Evolutionary conservation across 1,139 yeast genomes (phyloP).

Genomic region (Williopsis jadinii): DNA sequence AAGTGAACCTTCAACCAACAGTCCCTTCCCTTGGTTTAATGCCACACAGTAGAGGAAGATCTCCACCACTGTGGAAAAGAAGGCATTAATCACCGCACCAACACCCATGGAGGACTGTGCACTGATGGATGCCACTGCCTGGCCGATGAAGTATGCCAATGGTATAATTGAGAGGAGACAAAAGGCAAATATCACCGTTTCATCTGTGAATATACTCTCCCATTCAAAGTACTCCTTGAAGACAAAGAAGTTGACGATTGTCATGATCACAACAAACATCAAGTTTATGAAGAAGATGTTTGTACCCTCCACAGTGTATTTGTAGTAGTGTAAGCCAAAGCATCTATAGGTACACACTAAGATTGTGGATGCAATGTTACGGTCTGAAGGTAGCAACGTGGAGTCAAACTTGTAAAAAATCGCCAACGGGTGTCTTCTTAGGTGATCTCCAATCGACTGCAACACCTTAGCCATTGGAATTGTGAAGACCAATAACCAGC

Average conservation of each 20-base stretch:
- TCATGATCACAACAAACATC: slow-evolving; percentile 71
- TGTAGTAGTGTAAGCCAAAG: slow-evolving; percentile 86
- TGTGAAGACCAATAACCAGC: slow-evolving; percentile 84
- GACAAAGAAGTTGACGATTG: slow-evolving; percentile 70
- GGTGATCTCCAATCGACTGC: slow-evolving; percentile 63
- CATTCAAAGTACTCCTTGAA: slow-evolving; percentile 46
- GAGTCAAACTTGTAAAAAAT: slow-evolving; percentile 57
- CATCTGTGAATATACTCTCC: slow-evolving; percentile 49
- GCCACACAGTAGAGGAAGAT: slow-evolving; percentile 92
- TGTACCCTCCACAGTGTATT: slow-evolving; percentile 94
- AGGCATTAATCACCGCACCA: slow-evolving; percentile 97
- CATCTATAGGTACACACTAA: slow-evolving; percentile 84
- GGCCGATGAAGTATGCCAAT: slow-evolving; percentile 94
- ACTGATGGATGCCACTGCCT: slow-evolving; percentile 96
- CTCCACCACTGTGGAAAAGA: slow-evolving; percentile 93
- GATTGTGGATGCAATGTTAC: slow-evolving; percentile 30
- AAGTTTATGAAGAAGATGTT: slow-evolving; percentile 87
- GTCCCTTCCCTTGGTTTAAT: slow-evolving; percentile 74
- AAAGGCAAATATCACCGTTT: slow-evolving; percentile 52
- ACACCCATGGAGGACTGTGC: slow-evolving; percentile 99
- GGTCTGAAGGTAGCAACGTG: slow-evolving; percentile 8
- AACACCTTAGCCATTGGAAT: slow-evolving; percentile 87
- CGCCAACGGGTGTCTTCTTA: slow-evolving; percentile 89
- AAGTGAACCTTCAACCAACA: slow-evolving; percentile 94
- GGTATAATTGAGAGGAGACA: slow-evolving; percentile 87